A percentile compares a stretch with the other conserved stretches of the same genome.
These are phyloP conservation scores for Kappamyces sp. DNA, from an alignment of 192 early-diverging fungal species.

Conservation along the genomic window DNA sequence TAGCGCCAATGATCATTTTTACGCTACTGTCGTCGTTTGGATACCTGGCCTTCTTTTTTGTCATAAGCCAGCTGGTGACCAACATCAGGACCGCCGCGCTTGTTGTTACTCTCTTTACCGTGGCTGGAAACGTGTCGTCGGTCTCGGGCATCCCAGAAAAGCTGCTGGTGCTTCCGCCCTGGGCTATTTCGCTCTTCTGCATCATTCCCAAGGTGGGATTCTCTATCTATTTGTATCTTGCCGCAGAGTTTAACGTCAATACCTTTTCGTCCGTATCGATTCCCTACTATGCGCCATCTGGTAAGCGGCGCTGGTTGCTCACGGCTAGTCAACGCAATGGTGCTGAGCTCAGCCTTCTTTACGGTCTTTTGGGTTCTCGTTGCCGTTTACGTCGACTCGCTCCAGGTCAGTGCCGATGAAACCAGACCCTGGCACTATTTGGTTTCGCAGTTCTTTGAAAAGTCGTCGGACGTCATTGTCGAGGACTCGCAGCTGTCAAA, in stretches of 20 bases:
- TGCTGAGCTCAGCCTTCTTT: too few relatives aligned
- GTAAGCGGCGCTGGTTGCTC: neutral
- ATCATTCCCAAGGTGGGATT: conserved; percentile 4
- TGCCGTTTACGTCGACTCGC: conserved; percentile 4
- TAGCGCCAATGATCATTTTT: conserved; percentile 5
- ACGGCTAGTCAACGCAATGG: too few relatives aligned
- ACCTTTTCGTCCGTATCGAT: neutral
- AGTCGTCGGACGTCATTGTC: neutral
- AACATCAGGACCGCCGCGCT: conserved; percentile 3
- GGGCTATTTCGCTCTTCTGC: neutral
- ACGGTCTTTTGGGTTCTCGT: neutral
- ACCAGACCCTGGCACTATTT: conserved; percentile 8
- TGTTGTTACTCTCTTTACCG: neutral
- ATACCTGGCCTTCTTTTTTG: conserved; percentile 1
- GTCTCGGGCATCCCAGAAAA: neutral
- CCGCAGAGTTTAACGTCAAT: neutral
- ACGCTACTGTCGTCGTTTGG: neutral
- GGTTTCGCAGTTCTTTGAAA: conserved; percentile 9
- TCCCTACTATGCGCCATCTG: conserved; percentile 5
- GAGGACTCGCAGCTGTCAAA: neutral
- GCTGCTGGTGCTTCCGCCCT: neutral
- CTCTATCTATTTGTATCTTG: neutral
- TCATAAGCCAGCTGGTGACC: neutral
- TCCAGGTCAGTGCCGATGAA: conserved; percentile 11
- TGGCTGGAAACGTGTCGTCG: neutral